Evolutionary conservation across 75 land plant species (phyloP).

Genomic region (Picea glauca): DNA sequence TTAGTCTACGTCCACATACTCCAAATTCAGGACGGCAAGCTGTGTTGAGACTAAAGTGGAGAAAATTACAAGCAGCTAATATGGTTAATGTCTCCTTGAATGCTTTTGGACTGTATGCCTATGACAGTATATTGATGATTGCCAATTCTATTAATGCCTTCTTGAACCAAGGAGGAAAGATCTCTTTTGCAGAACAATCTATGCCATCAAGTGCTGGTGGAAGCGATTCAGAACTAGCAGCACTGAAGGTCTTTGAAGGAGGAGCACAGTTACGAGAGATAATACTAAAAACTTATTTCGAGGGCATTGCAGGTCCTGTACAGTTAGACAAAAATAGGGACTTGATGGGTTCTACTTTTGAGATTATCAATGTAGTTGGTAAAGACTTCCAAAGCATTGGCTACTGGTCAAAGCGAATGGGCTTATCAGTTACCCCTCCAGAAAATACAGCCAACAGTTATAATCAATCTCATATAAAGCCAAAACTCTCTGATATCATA

Average conservation of each 20-base stretch:
- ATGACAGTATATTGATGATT: constrained; percentile 69
- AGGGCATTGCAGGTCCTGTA: constrained; percentile 11
- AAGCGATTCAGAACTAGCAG: constrained; percentile 14
- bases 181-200: constrained; percentile 4
- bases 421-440: constrained; percentile 18
- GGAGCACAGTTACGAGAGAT: constrained; percentile 3
- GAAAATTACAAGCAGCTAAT: constrained; percentile 9
- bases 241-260: constrained; percentile 12
- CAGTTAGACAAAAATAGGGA: constrained; percentile 9
- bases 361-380: constrained; percentile 22
- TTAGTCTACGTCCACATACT: constrained; percentile 52
- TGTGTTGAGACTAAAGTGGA: constrained; percentile 46
- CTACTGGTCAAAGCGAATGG: constrained; percentile 28
- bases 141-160: constrained; percentile 24
- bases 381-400: constrained; percentile 15
- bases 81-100: constrained; percentile 24
- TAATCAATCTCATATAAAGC: constrained; percentile 20
- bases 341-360: constrained; percentile 8
- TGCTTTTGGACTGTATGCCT: constrained; percentile 71
- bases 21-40: no score
- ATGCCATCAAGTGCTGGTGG: background rate
- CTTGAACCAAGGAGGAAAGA: background rate
- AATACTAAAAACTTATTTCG: constrained; percentile 11
- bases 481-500: constrained; percentile 19
- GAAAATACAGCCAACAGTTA: constrained; percentile 19